Percentiles rank a stretch among this genome's conserved stretches.
Evolutionary conservation across 1,139 yeast species (phyloP).

Genomic region (Kodamaea sp.): DNA sequence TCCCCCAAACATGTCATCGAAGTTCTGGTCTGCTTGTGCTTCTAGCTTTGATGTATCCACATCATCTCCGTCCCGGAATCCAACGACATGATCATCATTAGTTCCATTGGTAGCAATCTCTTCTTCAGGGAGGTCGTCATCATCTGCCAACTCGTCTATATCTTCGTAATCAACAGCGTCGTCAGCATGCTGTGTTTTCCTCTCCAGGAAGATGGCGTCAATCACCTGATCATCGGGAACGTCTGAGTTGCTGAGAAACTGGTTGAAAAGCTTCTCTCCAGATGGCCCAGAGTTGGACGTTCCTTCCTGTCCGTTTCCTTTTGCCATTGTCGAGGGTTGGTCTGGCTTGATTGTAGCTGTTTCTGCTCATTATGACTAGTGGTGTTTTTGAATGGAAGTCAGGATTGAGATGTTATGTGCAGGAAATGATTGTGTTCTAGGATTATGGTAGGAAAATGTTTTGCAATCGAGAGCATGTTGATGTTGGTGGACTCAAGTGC

Average conservation of each 20-base stretch:
- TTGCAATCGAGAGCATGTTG: no score
- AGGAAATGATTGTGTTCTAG: no score
- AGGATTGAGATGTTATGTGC: no score
- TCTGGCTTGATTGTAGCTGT: neutral
- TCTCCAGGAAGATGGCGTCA: slow-evolving; percentile 41
- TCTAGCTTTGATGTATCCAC: slow-evolving; percentile 16
- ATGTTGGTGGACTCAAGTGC: no score
- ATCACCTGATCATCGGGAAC: slow-evolving; percentile 38
- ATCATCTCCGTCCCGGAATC: slow-evolving; percentile 16
- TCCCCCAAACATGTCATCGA: slow-evolving; percentile 53
- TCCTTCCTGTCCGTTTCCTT: neutral
- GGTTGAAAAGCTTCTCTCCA: slow-evolving; percentile 15
- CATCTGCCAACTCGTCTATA: slow-evolving; percentile 91
- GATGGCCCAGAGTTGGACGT: neutral
- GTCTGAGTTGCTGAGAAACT: slow-evolving; percentile 19
- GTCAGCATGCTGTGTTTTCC: slow-evolving; percentile 68
- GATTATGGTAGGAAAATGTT: no score
- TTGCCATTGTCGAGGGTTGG: neutral
- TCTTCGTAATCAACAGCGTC: slow-evolving; percentile 97
- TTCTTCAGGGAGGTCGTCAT: slow-evolving; percentile 63
- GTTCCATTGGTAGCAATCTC: slow-evolving; percentile 20
- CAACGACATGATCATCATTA: slow-evolving; percentile 6
- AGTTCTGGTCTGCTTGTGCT: slow-evolving; percentile 36
- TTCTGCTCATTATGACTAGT: no score
- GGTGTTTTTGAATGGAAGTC: no score